phyloP scores from a whole-genome alignment of 495 filamentous ascomycete species.

The Penicillium bialowiezense region DNA sequence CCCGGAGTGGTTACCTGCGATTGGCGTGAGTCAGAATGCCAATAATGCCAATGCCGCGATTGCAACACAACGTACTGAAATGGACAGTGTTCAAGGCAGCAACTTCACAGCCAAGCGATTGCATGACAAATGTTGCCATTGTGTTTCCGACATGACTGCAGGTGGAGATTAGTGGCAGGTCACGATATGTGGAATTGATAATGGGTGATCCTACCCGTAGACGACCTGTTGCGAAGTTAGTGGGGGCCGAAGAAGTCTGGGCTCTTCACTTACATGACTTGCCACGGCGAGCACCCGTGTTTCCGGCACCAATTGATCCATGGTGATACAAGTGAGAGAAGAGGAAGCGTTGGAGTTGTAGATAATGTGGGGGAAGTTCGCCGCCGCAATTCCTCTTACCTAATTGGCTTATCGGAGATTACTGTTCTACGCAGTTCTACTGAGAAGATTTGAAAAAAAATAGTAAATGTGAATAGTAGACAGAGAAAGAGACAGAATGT shows the following conservation, averaged over 20 bases:
- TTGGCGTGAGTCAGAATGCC: constrained; percentile 6
- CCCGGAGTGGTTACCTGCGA: constrained; percentile 83
- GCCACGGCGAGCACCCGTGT: constrained; percentile 89
- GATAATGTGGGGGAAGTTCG: not conserved
- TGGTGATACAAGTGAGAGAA: constrained; percentile 13
- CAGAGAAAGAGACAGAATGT: too few species aligned
- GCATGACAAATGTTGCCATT: constrained; percentile 90
- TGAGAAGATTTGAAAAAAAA: too few species aligned
- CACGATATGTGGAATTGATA: not conserved
- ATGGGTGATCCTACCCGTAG: constrained; percentile 57
- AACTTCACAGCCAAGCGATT: constrained; percentile 89
- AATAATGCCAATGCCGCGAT: not conserved
- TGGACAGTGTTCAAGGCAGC: constrained; percentile 92
- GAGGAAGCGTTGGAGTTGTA: not conserved
- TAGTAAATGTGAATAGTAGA: too few species aligned
- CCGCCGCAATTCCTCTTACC: constrained; percentile 16
- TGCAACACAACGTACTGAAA: constrained; percentile 64
- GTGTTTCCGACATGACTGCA: constrained; percentile 92
- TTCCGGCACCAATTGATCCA: constrained; percentile 63
- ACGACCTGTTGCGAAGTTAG: constrained; percentile 59
- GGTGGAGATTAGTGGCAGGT: constrained; percentile 12
- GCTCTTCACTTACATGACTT: constrained; percentile 78
- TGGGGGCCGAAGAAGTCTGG: not conserved
- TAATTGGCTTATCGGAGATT: constrained; percentile 16
- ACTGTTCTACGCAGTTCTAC: too few species aligned